phyloP scores from a whole-genome alignment of 768 basidiomycete genomes.

The Mrakia blollopis region DNA sequence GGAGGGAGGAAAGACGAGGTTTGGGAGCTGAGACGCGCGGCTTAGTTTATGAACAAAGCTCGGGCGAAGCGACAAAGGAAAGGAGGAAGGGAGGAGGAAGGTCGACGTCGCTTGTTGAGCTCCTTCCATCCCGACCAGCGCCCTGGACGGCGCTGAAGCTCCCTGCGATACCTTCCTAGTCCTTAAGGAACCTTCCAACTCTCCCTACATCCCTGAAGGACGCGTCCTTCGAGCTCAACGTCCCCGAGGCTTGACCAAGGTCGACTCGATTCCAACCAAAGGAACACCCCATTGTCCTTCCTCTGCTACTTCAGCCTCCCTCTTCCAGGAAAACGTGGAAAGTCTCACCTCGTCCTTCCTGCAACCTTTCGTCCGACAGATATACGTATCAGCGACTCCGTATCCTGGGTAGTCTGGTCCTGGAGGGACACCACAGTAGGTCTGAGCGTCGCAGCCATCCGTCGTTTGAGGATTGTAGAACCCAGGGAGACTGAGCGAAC shows the following conservation, averaged over 20 bases:
- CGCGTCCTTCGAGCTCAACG: too few species aligned
- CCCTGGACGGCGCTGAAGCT: too few species aligned
- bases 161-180: background rate
- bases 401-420: background rate
- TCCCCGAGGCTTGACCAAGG: too few species aligned
- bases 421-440: slow-evolving; percentile 26
- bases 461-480: slow-evolving; percentile 29
- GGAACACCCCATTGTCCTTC: background rate
- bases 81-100: background rate
- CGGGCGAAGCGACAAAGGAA: too few species aligned
- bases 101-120: background rate
- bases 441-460: slow-evolving; percentile 19
- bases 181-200: too few species aligned
- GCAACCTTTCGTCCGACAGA: slow-evolving; percentile 28
- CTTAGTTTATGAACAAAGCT: too few species aligned
- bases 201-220: too few species aligned
- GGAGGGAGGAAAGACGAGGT: background rate
- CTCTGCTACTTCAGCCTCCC: slow-evolving; percentile 1
- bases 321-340: background rate
- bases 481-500: background rate
- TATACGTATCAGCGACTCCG: background rate
- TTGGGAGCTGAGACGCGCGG: too few species aligned
- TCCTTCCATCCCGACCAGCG: too few species aligned
- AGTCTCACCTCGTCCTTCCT: slow-evolving; percentile 28
- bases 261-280: background rate